phyloP scores from a whole-genome alignment of 2,329 filamentous ascomycete species.

The Tricladium varicosporioides region DNA sequence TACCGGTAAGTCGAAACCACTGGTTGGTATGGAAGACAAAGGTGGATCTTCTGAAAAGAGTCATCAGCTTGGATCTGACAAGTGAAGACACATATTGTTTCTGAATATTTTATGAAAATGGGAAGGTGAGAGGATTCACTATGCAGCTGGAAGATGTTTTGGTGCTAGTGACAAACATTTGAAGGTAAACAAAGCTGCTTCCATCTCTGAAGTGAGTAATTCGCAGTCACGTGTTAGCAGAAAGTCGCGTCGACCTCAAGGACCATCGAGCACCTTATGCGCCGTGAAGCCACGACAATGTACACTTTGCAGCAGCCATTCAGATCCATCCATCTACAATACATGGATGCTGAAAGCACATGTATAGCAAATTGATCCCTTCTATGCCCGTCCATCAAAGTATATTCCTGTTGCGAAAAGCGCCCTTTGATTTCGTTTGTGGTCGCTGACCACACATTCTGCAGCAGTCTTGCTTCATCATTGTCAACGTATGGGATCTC shows the following conservation, averaged over 20 bases:
- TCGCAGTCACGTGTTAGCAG: not conserved
- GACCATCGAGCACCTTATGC: constrained; percentile 7
- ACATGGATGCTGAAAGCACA: constrained; percentile 13
- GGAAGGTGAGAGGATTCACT: no score
- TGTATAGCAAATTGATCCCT: constrained; percentile 13
- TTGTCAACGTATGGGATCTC: constrained; percentile 39
- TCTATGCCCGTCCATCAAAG: not conserved
- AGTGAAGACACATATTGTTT: no score
- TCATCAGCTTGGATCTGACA: constrained; percentile 13
- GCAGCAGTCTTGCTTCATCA: constrained; percentile 2
- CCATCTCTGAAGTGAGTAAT: no score
- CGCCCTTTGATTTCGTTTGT: constrained; percentile 5
- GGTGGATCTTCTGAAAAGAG: not conserved
- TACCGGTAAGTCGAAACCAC: constrained; percentile 19
- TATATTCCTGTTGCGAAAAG: constrained; percentile 1
- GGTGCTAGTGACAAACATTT: no score
- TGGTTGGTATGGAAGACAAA: no score
- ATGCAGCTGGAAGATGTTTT: no score
- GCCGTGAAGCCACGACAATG: constrained; percentile 13
- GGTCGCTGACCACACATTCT: constrained; percentile 13
- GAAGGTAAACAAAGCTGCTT: no score
- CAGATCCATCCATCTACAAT: not conserved
- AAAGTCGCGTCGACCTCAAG: not conserved
- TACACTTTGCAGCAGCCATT: not conserved
- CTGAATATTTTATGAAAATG: no score